Conservation (phyloP, 2,329 filamentous ascomycete genomes). For the Dryadomyces sulphureus region DNA sequence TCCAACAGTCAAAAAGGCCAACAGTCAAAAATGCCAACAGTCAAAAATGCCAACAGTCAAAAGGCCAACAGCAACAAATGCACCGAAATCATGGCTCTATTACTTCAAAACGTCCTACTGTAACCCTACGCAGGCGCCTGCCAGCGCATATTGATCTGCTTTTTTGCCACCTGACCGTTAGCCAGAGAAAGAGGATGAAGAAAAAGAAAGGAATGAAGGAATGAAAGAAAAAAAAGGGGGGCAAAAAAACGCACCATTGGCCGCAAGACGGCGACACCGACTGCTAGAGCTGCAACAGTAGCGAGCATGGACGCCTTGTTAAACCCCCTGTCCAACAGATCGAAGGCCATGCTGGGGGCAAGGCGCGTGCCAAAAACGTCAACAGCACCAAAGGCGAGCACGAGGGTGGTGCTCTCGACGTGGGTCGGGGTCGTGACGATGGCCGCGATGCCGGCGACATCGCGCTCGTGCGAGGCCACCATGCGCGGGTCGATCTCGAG, state of each 20-base stretch:
- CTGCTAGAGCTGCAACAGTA: slow-evolving; percentile 67
- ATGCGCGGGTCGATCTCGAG: slow-evolving; percentile 75
- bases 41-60: no score
- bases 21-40: no score
- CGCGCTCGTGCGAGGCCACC: slow-evolving; percentile 40
- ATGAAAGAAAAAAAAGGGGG: not conserved
- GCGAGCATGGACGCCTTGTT: slow-evolving; percentile 74
- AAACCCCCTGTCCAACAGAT: slow-evolving; percentile 85
- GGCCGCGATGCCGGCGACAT: slow-evolving; percentile 42
- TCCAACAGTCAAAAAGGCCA: no score
- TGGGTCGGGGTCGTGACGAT: slow-evolving; percentile 64
- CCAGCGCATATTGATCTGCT: slow-evolving; percentile 56
- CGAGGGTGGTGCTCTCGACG: slow-evolving; percentile 80
- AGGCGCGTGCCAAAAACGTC: slow-evolving; percentile 82
- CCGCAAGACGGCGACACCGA: slow-evolving; percentile 62
- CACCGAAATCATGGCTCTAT: no score
- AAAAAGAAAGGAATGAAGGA: not conserved
- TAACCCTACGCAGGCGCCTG: slow-evolving; percentile 18
- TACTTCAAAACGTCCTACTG: not conserved
- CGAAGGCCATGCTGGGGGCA: slow-evolving; percentile 79
- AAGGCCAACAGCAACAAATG: no score
- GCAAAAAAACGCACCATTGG: slow-evolving; percentile 65
- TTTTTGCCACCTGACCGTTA: no score
- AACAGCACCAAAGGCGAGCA: slow-evolving; percentile 66
- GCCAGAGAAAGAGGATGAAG: slow-evolving; percentile 24